These are phyloP conservation scores for Scenedesmus sp. DNA, from an alignment of 163 green algal species.

Conservation along the genomic window DNA sequence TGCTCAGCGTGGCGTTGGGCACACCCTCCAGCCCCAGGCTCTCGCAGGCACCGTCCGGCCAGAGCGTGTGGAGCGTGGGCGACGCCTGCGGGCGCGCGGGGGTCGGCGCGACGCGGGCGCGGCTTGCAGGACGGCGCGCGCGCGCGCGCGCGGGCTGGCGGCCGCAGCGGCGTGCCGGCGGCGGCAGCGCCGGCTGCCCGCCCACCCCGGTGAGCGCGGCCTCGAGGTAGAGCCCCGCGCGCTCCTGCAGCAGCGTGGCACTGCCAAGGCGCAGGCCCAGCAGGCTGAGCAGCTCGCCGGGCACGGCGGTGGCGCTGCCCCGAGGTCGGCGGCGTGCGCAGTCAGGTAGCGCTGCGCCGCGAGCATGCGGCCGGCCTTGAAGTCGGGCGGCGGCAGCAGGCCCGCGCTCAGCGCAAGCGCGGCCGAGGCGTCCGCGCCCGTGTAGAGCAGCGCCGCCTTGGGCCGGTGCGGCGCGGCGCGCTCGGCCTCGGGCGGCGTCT, in stretches of 20 bases:
- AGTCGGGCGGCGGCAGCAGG: conserved; percentile 24
- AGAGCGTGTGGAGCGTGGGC: conserved; percentile 32
- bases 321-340: background rate
- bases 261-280: conserved; percentile 61
- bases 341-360: conserved; percentile 32
- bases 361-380: background rate
- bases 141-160: background rate
- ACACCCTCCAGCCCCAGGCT: conserved; percentile 11
- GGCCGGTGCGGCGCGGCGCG: conserved; percentile 51
- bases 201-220: conserved; percentile 52
- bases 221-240: conserved; percentile 54
- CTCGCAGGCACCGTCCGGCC: conserved; percentile 40
- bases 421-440: conserved; percentile 36
- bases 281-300: conserved; percentile 35
- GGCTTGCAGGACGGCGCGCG: too few species aligned
- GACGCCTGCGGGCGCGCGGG: too few species aligned
- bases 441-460: conserved; percentile 52
- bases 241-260: conserved; percentile 20
- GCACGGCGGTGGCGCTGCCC: background rate
- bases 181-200: too few species aligned
- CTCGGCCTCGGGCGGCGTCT: conserved; percentile 46
- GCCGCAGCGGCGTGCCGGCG: too few species aligned
- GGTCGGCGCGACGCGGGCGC: too few species aligned
- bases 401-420: background rate
- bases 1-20: conserved; percentile 46